Evolutionary conservation across 805 yeast genomes (phyloP), one percentile per base, ranked within the genome.

Genomic region (Wickerhamiella kurtzmanii): DNA sequence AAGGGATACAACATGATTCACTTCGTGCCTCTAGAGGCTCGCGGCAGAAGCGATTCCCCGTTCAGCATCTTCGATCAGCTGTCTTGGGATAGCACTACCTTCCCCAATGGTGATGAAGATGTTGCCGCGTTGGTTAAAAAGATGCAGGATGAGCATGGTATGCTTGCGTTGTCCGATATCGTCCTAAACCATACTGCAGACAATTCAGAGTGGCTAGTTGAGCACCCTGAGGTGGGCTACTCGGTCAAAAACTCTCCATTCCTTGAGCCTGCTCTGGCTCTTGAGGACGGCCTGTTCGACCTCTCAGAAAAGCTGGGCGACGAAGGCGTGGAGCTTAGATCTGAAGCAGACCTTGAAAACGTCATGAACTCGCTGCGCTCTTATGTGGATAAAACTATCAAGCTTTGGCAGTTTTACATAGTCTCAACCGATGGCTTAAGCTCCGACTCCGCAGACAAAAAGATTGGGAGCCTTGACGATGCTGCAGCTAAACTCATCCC

Each of bases 1-100:
- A 92, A 92, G 63, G 88, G 92, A 18, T 89, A 89, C 68, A 92
- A 92, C 63, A 85, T 89, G 96, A 70, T 92, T 40, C 98, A 89
- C 67, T 89, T 89, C 62, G 88, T 96, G 4, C 98, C 98, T 0
- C 69, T 89, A 55, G 96, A 89, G 64, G 67, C 79, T 52, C 72
- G 97, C 47, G 98, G 98, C 32, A 81, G 73, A 51, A 83, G 95
- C 1, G 75, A 88, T 62, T 88, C 96, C 4, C 98, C 98, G 0
- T 89, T 88, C 60, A 84, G 96, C 2, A 85, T 89, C 46, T 80
- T 67, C 56, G 96, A 89, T 61, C 97, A 92, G 64, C 71, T 86
- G 50, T 63, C 59, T 21, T 88, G 82, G 64, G 97, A 89, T 59
- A 76, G 81, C 0, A 61, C 55, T 0, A 62, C 78, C 20, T 89